phyloP scores from a whole-genome alignment of 2,329 filamentous ascomycete species.

The Xylariaceae sp. region DNA sequence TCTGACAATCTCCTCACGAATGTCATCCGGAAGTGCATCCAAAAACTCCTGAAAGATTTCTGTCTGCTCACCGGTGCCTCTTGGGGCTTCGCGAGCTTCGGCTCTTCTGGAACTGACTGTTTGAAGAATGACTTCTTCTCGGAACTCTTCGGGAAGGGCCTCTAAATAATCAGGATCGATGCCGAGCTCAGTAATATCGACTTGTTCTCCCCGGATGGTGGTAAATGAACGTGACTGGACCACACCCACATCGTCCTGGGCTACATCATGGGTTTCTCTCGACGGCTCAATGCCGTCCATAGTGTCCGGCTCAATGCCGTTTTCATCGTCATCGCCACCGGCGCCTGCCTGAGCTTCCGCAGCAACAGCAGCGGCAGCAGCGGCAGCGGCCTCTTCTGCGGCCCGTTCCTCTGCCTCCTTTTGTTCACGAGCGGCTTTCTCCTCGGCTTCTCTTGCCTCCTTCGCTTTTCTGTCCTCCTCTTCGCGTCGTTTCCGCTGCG shows the following conservation, averaged over 20 bases:
- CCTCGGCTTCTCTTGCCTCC: slow-evolving; percentile 68
- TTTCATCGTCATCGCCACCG: slow-evolving; percentile 42
- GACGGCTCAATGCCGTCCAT: slow-evolving; percentile 35
- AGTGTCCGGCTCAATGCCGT: slow-evolving; percentile 26
- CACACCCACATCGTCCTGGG: slow-evolving; percentile 38
- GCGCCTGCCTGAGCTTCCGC: slow-evolving; percentile 46
- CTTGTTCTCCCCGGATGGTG: slow-evolving; percentile 76
- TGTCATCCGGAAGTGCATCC: slow-evolving; percentile 83
- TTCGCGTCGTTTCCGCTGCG: slow-evolving; percentile 56
- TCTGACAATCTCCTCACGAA: slow-evolving; percentile 83
- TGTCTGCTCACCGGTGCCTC: slow-evolving; percentile 65
- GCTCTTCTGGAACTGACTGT: slow-evolving; percentile 79
- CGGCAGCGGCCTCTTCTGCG: slow-evolving; percentile 49
- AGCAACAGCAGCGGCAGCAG: slow-evolving; percentile 40
- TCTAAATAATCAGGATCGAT: slow-evolving; percentile 94
- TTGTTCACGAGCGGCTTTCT: slow-evolving; percentile 60
- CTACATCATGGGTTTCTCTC: slow-evolving; percentile 29
- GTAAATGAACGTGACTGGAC: slow-evolving; percentile 67
- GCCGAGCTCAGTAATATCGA: slow-evolving; percentile 89
- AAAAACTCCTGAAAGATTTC: slow-evolving; percentile 92
- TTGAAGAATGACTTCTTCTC: slow-evolving; percentile 91
- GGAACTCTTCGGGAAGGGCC: slow-evolving; percentile 93
- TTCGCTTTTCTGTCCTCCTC: slow-evolving; percentile 61
- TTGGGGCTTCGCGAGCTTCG: slow-evolving; percentile 63
- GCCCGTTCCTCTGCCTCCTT: slow-evolving; percentile 66